Base-by-base conservation (phyloP, 768 basidiomycete species). In the Mrakia gelida region DNA sequence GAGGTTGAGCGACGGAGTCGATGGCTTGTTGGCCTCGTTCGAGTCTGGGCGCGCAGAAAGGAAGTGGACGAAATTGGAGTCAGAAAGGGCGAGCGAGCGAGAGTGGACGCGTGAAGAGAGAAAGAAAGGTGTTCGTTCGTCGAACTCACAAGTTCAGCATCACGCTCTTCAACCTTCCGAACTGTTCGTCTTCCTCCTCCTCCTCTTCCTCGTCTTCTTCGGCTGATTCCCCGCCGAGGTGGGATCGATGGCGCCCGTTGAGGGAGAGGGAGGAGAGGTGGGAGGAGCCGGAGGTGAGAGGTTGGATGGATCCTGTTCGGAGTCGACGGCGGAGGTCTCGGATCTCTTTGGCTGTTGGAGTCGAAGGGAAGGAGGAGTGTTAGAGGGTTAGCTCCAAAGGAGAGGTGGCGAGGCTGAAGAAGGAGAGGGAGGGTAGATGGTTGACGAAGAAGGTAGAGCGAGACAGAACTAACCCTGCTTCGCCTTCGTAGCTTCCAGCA, bases 271-370 rank as follows among this genome's bases (percentile, higher is more conserved):
- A 28, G 0, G 67, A 70, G 54, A 52, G 18, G 28, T 26, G 52
- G n/a, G 77, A 56, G 13, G n/a, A 43, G 7, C 26, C 9, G 67
- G 54, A 49, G n/a, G 59, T 32, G 23, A 68, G 70, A 6, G 63
- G 73, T 13, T 61, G 73, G 45, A 71, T 63, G 21, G 73, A 71
- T 15, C 78, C 78, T 8, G 78, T 75, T 26, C 78, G 78, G 8
- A 79, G 56, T 0, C 71, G 68, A 15, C 78, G 74, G 1, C 78
- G 78, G n/a, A 79, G 78, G 45, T 79, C 78, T 2, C 78, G 73
- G 23, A 79, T 79, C 54, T 79, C 78, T 5, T 70, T 75, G 30
- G 73, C 78, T 79, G 45, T 10, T n/a, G 23, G 26, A 15, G 45
- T 13, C 18, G 34, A n/a, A n/a, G 59, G 45, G 63, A 34, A 41